phyloP scores from a whole-genome alignment of 2,329 filamentous ascomycete species.

The Cladosporium sphaerospermum region DNA sequence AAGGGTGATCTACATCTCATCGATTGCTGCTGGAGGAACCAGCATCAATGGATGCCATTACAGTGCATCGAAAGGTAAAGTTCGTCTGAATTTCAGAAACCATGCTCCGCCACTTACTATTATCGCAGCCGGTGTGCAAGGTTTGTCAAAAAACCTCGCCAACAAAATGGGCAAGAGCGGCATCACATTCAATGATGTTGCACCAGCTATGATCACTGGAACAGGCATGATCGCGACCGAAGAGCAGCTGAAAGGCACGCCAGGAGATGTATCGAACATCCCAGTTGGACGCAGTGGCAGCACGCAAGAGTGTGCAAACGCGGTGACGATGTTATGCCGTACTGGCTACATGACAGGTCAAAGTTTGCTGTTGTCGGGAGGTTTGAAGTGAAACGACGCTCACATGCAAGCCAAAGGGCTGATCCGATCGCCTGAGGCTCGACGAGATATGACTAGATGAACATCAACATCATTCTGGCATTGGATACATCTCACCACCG shows the following conservation, averaged over 20 bases:
- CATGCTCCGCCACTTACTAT: background rate
- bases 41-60: conserved; percentile 49
- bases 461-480: no score
- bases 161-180: conserved; percentile 54
- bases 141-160: conserved; percentile 60
- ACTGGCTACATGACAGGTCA: conserved; percentile 48
- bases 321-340: conserved; percentile 54
- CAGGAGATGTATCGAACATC: conserved; percentile 55
- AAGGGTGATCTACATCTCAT: conserved; percentile 58
- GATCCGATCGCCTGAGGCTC: background rate
- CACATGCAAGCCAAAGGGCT: background rate
- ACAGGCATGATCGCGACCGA: conserved; percentile 54
- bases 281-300: conserved; percentile 53
- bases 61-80: conserved; percentile 20
- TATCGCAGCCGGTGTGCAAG: conserved; percentile 45
- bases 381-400: conserved; percentile 21
- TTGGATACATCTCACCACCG: background rate
- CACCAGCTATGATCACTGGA: conserved; percentile 60
- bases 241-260: conserved; percentile 35
- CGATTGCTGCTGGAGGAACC: conserved; percentile 57
- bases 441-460: background rate
- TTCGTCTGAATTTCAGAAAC: background rate
- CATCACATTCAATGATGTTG: conserved; percentile 64
- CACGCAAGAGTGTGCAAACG: conserved; percentile 55
- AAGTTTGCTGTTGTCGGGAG: conserved; percentile 25